Evolutionary conservation across 2,329 filamentous ascomycete species (phyloP).

Genomic region (Furcasterigmium sp.): DNA sequence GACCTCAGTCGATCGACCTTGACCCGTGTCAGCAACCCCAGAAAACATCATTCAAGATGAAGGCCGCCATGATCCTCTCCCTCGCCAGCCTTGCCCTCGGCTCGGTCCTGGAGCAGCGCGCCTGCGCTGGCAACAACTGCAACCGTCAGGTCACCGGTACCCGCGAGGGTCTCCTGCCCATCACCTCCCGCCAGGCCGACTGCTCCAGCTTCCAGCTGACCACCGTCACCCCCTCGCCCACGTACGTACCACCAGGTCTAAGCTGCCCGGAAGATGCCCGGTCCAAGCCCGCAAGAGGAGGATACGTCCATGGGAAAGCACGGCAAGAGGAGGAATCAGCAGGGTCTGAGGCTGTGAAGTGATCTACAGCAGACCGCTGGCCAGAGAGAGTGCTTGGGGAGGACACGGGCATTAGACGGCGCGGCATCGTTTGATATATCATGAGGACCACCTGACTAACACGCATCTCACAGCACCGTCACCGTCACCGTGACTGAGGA

Average conservation of each 20-base stretch:
- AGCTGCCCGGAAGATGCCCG: not conserved
- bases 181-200: constrained; percentile 29
- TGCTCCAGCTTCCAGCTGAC: constrained; percentile 35
- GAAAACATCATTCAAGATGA: constrained; percentile 28
- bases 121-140: constrained; percentile 39
- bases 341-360: not conserved
- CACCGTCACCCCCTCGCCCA: constrained; percentile 32
- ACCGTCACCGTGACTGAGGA: constrained; percentile 31
- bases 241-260: constrained; percentile 22
- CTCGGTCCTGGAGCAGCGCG: constrained; percentile 26
- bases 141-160: constrained; percentile 40
- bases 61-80: constrained; percentile 31
- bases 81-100: constrained; percentile 30
- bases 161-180: constrained; percentile 25
- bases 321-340: not conserved
- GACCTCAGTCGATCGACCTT: constrained; percentile 13
- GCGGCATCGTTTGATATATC: too few species aligned
- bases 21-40: not conserved
- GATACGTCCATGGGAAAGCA: not conserved
- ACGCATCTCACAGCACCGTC: constrained; percentile 24
- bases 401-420: too few species aligned
- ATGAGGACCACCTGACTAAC: not conserved
- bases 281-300: not conserved
- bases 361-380: not conserved
- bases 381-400: too few species aligned